phyloP scores from a whole-genome alignment of 1,139 yeast genomes.

The Pichia kudriavzevii region DNA sequence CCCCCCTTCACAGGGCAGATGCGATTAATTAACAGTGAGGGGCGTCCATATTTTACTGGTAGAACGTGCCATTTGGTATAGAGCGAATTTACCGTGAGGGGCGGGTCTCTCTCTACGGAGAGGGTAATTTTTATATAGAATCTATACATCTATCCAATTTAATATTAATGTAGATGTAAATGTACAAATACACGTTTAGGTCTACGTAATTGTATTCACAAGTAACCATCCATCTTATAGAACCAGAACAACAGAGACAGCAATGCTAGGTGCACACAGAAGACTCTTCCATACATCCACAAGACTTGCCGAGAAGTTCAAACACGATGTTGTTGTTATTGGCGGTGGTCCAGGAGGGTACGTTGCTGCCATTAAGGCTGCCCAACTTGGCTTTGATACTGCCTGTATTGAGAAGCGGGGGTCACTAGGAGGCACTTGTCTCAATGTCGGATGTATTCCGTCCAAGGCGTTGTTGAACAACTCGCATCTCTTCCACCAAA shows the following conservation, averaged over 20 bases:
- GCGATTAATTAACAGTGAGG: too few species aligned
- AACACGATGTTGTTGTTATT: constrained; percentile 87
- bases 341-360: constrained; percentile 99
- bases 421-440: constrained; percentile 92
- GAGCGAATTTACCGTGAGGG: too few species aligned
- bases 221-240: too few species aligned
- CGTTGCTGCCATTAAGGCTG: constrained; percentile 98
- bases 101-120: too few species aligned
- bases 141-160: too few species aligned
- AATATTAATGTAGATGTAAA: too few species aligned
- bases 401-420: constrained; percentile 98
- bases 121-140: too few species aligned
- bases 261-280: constrained; percentile 25
- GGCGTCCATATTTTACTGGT: too few species aligned
- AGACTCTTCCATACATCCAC: constrained; percentile 27
- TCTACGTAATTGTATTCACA: too few species aligned
- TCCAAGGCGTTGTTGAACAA: constrained; percentile 93
- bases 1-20: too few species aligned
- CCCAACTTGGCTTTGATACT: constrained; percentile 88
- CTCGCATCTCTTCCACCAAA: constrained; percentile 86
- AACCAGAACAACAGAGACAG: background rate
- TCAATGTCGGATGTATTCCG: constrained; percentile 98
- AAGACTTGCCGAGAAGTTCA: constrained; percentile 31
- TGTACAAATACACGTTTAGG: too few species aligned
- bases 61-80: too few species aligned